Evolutionary conservation across 108 stramenopile species (phyloP), one percentile per base, ranked within the genome.

Genomic region (Asterionellopsis glacialis): DNA sequence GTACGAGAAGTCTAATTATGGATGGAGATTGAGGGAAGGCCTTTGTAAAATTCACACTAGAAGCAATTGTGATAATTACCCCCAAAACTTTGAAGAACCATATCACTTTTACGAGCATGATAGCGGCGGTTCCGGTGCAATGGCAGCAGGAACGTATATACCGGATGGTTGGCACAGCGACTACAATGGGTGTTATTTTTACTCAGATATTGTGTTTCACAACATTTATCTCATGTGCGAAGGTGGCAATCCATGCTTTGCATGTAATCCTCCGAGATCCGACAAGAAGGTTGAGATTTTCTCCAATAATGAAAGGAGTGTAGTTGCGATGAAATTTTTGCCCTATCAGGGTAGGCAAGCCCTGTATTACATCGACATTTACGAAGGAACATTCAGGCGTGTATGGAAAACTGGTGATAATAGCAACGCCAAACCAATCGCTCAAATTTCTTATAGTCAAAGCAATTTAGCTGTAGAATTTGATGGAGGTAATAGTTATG

Each of bases 381-480:
- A 48, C 19, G 62, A 55, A n/a, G 58, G 44, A 19, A 61, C 18
- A 28, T 26, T 74, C 41, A 55, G 70, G 41, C 52, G 68, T 25
- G 65, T 74, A 23, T 42, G 52, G 11, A 69, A 65, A 22, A 62
- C 63, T 16, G 68, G 64, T 14, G 48, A 50, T n/a, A 45, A 27
- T 23, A 44, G 45, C 45, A 74, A 74, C 42, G 44, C 42, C 23
- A 45, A 41, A 23, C 73, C 73, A 11, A 54, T 67, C 41, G 73
- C 73, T n/a, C 40, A 45, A 18, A 45, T 42, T 42, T 0, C 51
- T 69, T 59, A 25, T n/a, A 18, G 57, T 60, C 42, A 44, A 49
- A 40, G 13, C 38, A 47, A 10, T 45, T 61, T 28, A 19, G 24
- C 7, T 2, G 33, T 33, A 33, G 33, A 33, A 25, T 51, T 52